Evolutionary conservation across 257 asterid genomes (phyloP).

Genomic region (Gentiana dahurica): DNA sequence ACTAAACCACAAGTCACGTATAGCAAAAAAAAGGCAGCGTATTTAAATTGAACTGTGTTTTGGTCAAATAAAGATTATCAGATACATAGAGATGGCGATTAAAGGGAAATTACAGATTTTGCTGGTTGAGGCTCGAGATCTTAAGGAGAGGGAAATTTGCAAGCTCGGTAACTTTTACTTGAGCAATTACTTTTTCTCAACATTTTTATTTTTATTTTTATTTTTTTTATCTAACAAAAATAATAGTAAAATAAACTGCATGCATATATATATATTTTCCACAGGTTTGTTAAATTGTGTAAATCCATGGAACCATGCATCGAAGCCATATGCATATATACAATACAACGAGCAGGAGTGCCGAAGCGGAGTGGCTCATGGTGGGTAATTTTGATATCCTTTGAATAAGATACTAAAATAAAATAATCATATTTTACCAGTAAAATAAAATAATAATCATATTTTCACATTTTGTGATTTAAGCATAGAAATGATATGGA

Average conservation of each 20-base stretch:
- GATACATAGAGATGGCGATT: conserved; percentile 1
- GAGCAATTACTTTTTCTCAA: background rate
- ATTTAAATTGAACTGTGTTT: no score
- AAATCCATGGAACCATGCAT: conserved; percentile 6
- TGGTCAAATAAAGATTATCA: no score
- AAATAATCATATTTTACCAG: no score
- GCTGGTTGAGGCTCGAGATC: conserved; percentile 15
- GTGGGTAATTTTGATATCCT: background rate
- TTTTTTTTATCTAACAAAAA: no score
- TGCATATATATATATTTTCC: no score
- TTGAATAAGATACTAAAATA: no score
- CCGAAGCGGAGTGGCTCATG: conserved; percentile 10
- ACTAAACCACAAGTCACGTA: background rate
- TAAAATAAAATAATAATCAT: no score
- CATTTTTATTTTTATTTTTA: background rate
- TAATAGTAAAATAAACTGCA: no score
- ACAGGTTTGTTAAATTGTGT: conserved; percentile 7
- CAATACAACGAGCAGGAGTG: conserved; percentile 10
- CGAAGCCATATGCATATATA: conserved; percentile 10
- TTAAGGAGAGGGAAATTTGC: conserved; percentile 6
- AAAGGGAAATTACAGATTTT: conserved; percentile 10
- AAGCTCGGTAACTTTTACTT: conserved; percentile 1
- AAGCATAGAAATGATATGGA: background rate
- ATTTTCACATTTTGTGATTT: no score
- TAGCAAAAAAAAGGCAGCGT: no score